Evolutionary conservation across 495 filamentous ascomycete genomes (phyloP).

Genomic region (Thozetella sp.): DNA sequence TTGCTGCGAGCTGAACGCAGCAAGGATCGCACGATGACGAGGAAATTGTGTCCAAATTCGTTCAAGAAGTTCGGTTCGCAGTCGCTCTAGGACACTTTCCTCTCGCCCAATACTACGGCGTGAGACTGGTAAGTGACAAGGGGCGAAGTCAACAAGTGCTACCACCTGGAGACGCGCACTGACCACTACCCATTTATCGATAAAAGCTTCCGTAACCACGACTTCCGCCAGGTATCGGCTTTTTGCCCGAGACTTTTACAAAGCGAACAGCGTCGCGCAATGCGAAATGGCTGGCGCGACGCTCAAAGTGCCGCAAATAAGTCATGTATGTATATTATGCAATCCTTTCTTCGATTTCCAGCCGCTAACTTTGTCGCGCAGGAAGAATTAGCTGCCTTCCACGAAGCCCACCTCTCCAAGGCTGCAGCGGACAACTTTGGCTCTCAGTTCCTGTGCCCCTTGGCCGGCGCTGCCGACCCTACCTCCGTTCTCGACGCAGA

Average conservation of each 20-base stretch:
- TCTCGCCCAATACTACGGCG: no score
- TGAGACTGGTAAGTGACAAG: no score
- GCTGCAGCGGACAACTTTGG: conserved; percentile 46
- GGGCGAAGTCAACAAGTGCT: neutral
- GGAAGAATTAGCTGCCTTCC: conserved; percentile 76
- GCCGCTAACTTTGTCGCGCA: conserved; percentile 32
- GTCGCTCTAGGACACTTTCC: no score
- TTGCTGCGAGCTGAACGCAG: no score
- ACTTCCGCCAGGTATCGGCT: neutral
- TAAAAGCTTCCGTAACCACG: no score
- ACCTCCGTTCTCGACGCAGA: neutral
- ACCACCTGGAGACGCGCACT: neutral
- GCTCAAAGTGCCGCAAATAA: conserved; percentile 40
- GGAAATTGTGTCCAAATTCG: no score
- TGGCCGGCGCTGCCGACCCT: conserved; percentile 7
- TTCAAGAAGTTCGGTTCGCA: no score
- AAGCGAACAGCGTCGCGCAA: conserved; percentile 10
- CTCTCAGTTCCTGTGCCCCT: conserved; percentile 40
- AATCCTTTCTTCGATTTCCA: neutral
- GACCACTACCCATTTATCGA: no score
- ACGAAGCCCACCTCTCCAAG: conserved; percentile 62
- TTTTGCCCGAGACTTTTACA: neutral
- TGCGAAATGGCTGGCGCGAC: conserved; percentile 21
- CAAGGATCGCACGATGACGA: no score
- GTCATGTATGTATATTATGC: conserved; percentile 42